Percentiles rank a stretch among this genome's conserved stretches.
Conservation (phyloP, 1,139 yeast genomes). For the Meyerozyma sp. region DNA sequence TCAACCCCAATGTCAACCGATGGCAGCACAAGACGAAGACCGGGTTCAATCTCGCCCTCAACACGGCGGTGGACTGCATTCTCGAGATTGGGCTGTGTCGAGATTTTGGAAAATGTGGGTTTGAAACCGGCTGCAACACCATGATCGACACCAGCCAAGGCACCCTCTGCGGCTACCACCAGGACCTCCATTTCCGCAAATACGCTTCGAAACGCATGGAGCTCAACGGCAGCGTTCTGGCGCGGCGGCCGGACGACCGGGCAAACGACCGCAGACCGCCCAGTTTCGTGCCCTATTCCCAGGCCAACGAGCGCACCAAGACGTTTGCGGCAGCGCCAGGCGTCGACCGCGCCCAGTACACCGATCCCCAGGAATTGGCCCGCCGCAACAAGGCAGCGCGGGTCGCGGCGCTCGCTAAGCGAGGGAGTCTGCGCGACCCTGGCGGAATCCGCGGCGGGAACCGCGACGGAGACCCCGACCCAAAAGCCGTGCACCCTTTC, state of each 20-base stretch:
- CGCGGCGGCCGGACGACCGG: not conserved
- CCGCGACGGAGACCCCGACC: too few relatives aligned
- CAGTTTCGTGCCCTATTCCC: not conserved
- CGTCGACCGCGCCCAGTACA: not conserved
- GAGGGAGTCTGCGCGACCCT: not conserved
- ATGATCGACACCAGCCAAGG: constrained; percentile 52
- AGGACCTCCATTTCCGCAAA: constrained; percentile 51
- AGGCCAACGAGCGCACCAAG: not conserved
- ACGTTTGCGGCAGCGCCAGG: not conserved
- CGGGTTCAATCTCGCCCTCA: constrained; percentile 60
- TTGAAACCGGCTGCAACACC: constrained; percentile 47
- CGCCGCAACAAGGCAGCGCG: not conserved
- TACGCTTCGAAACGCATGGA: constrained; percentile 65
- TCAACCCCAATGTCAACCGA: constrained; percentile 61
- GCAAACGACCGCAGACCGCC: not conserved
- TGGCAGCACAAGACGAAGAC: constrained; percentile 3
- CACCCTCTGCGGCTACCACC: constrained; percentile 67
- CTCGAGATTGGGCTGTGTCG: constrained; percentile 71
- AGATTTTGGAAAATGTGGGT: constrained; percentile 66
- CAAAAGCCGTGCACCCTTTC: not conserved
- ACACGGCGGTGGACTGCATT: constrained; percentile 45
- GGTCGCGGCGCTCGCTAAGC: not conserved
- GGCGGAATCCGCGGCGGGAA: too few relatives aligned
- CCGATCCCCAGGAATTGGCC: not conserved
- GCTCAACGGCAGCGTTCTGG: constrained; percentile 50